phyloP scores from a whole-genome alignment of 129 eudicot genomes.

The Escallonia rubra region DNA sequence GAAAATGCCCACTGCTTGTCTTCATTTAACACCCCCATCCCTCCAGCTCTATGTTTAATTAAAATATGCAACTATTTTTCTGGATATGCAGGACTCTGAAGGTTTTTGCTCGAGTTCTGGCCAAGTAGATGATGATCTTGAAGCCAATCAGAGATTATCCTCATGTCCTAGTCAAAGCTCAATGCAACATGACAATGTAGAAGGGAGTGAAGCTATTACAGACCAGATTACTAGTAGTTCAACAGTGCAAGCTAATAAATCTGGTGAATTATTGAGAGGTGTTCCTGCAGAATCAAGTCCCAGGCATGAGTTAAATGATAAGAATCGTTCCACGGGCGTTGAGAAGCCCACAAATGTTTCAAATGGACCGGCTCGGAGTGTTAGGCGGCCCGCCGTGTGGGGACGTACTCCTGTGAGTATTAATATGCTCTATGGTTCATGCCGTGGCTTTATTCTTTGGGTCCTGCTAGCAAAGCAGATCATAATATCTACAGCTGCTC shows the following conservation, averaged over 20 bases:
- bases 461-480: too few species aligned
- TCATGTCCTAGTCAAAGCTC: constrained; percentile 17
- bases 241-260: constrained; percentile 4
- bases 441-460: background rate
- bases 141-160: constrained; percentile 9
- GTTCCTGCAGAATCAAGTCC: constrained; percentile 14
- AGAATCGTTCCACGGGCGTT: constrained; percentile 1
- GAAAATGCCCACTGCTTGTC: too few species aligned
- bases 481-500: too few species aligned
- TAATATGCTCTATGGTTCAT: background rate
- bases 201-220: constrained; percentile 9
- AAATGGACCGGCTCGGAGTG: constrained; percentile 20
- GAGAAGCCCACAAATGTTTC: constrained; percentile 11
- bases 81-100: constrained; percentile 30
- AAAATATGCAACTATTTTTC: background rate
- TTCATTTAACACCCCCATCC: background rate
- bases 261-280: constrained; percentile 9
- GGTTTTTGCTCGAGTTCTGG: constrained; percentile 16
- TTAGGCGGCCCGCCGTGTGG: constrained; percentile 31
- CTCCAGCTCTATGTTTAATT: background rate
- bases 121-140: constrained; percentile 21
- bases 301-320: background rate
- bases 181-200: background rate
- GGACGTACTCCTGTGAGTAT: constrained; percentile 50
- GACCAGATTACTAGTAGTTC: constrained; percentile 4